phyloP scores from a whole-genome alignment of 1,139 yeast genomes.

The Chernovozyma sophiae-reginae region DNA sequence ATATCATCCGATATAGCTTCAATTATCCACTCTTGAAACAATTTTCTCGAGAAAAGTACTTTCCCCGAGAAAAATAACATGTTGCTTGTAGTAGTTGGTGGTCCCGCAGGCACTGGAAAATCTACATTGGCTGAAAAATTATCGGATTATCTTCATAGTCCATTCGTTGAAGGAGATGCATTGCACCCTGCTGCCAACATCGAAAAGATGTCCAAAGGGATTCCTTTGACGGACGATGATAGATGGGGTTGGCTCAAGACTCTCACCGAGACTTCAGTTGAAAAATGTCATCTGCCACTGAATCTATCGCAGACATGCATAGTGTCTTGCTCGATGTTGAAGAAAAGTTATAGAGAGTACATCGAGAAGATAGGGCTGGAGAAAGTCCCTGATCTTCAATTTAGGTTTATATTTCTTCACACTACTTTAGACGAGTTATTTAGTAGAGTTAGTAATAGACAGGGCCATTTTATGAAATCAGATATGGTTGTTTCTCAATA shows the following conservation, averaged over 20 bases:
- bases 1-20: too few relatives aligned
- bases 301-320: slow-evolving; percentile 35
- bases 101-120: slow-evolving; percentile 95
- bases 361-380: slow-evolving; percentile 42
- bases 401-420: slow-evolving; percentile 63
- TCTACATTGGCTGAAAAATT: slow-evolving; percentile 67
- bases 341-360: slow-evolving; percentile 62
- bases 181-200: slow-evolving; percentile 73
- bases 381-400: slow-evolving; percentile 31
- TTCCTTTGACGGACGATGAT: slow-evolving; percentile 83
- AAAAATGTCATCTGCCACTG: slow-evolving; percentile 25
- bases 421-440: slow-evolving; percentile 60
- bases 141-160: slow-evolving; percentile 39
- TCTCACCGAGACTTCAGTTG: slow-evolving; percentile 42
- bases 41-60: too few relatives aligned
- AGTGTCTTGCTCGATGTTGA: slow-evolving; percentile 83
- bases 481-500: slow-evolving; percentile 80
- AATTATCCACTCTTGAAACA: too few relatives aligned
- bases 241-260: slow-evolving; percentile 82
- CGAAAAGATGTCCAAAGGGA: slow-evolving; percentile 75
- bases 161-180: slow-evolving; percentile 80
- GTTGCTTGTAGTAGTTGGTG: slow-evolving; percentile 53
- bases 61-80: too few relatives aligned
- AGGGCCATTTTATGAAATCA: slow-evolving; percentile 81
- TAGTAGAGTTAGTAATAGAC: slow-evolving; percentile 55